Evolutionary conservation across 2,329 filamentous ascomycete species (phyloP).

Genomic region (Cladophialophora chaetospira): DNA sequence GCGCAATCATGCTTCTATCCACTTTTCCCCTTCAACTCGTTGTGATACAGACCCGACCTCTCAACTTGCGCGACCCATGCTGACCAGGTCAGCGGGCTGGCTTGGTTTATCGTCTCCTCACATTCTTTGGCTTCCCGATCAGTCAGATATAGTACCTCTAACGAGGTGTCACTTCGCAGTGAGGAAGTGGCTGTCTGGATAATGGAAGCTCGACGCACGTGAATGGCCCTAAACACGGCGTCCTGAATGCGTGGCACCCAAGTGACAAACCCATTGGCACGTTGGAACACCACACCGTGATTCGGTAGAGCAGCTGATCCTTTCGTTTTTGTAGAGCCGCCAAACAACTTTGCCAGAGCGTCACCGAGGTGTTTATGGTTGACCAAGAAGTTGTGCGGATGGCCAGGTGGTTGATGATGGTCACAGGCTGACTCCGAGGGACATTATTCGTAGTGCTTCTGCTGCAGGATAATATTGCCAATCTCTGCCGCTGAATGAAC

Average conservation of each 20-base stretch:
- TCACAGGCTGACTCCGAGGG: no score
- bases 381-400: conserved; percentile 44
- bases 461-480: no score
- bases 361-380: conserved; percentile 39
- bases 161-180: conserved; percentile 1
- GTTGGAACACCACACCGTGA: conserved; percentile 47
- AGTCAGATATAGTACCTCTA: conserved; percentile 13
- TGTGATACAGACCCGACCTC: conserved; percentile 13
- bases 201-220: conserved; percentile 47
- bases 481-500: no score
- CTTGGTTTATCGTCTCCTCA: conserved; percentile 12
- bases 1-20: conserved; percentile 1
- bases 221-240: conserved; percentile 45
- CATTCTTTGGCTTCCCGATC: conserved; percentile 17
- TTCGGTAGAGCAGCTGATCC: conserved; percentile 14
- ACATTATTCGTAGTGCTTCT: no score
- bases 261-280: conserved; percentile 48
- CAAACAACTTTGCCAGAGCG: conserved; percentile 40
- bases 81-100: neutral
- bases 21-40: neutral
- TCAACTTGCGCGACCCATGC: conserved; percentile 13
- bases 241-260: conserved; percentile 43
- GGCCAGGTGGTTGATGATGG: no score
- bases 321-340: conserved; percentile 17
- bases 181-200: conserved; percentile 44